Evolutionary conservation across 148 eudicot genomes (phyloP).

Genomic region (Suaeda aralocaspica): DNA sequence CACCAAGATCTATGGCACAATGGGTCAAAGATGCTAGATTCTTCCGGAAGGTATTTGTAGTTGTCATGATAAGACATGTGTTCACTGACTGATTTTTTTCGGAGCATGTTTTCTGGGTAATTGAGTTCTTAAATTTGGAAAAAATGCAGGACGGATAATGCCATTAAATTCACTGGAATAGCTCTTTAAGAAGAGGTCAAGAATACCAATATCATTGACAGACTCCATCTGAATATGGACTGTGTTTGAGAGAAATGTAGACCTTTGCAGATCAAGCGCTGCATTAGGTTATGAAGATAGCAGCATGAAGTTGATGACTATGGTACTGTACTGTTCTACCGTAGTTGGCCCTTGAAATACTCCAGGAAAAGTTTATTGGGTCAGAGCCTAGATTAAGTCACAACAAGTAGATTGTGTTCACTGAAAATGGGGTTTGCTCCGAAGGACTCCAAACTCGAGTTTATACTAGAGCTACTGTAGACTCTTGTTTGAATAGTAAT

Average conservation of each 20-base stretch:
- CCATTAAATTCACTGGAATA: conserved; percentile 93
- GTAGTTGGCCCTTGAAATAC: conserved; percentile 43
- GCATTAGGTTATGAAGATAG: neutral
- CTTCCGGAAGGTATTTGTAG: conserved; percentile 95
- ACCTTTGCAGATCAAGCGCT: conserved; percentile 6
- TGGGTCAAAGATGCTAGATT: conserved; percentile 84
- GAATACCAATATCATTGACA: conserved; percentile 29
- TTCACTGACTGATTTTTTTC: too few species aligned
- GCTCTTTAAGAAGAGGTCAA: conserved; percentile 58
- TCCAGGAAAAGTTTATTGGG: conserved; percentile 9
- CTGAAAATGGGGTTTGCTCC: conserved; percentile 6
- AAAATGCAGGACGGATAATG: conserved; percentile 72
- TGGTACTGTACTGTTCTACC: conserved; percentile 43
- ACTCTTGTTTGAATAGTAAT: conserved; percentile 12
- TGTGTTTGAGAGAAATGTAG: conserved; percentile 25
- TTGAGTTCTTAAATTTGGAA: neutral
- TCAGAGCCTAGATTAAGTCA: conserved; percentile 25
- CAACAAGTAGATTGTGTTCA: conserved; percentile 19
- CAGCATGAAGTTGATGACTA: conserved; percentile 14
- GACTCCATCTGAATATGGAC: conserved; percentile 22
- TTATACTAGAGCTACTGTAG: conserved; percentile 19
- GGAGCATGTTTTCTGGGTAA: neutral
- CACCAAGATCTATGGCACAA: conserved; percentile 68
- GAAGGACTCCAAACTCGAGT: conserved; percentile 7
- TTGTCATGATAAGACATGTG: too few species aligned